Percentiles rank a stretch among this genome's conserved stretches.
Evolutionary conservation across 441 rosid genomes (phyloP).

Genomic region (Metrosideros polymorpha): DNA sequence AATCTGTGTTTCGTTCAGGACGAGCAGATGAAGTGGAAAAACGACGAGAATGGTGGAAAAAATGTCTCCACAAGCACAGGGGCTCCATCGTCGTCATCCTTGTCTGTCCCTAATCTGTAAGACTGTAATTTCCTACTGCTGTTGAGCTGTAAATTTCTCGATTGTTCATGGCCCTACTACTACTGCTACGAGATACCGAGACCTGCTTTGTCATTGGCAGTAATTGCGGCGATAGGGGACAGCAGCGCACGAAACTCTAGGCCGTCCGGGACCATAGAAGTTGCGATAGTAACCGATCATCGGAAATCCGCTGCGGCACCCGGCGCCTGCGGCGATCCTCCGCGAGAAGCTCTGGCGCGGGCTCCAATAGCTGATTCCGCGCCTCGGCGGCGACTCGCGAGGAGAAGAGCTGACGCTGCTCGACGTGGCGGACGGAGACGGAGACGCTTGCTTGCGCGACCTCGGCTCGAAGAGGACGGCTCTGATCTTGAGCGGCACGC

Average conservation of each 20-base stretch:
- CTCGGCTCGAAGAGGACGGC: slow-evolving; percentile 51
- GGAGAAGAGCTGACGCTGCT: slow-evolving; percentile 18
- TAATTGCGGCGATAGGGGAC: slow-evolving; percentile 8
- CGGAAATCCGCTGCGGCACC: neutral
- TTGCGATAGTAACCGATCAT: neutral
- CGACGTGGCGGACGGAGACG: slow-evolving; percentile 23
- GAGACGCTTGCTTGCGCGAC: slow-evolving; percentile 33
- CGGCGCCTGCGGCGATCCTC: slow-evolving; percentile 10
- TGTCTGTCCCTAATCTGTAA: neutral
- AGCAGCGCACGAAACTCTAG: slow-evolving; percentile 11
- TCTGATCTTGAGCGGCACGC: slow-evolving; percentile 26
- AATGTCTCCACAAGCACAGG: neutral
- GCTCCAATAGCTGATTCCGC: slow-evolving; percentile 3
- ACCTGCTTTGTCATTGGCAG: slow-evolving; percentile 3
- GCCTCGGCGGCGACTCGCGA: slow-evolving; percentile 1
- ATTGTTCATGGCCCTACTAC: neutral
- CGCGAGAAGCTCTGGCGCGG: neutral
- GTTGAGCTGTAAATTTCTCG: neutral
- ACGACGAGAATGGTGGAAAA: neutral
- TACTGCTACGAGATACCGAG: neutral
- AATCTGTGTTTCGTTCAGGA: no score
- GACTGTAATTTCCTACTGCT: neutral
- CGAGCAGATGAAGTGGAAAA: neutral
- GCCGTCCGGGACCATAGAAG: slow-evolving; percentile 7
- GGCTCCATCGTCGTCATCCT: neutral